Conservation (phyloP, 225 moss, liverwort and hornwort genomes). For the Sphagnum tenellum region DNA sequence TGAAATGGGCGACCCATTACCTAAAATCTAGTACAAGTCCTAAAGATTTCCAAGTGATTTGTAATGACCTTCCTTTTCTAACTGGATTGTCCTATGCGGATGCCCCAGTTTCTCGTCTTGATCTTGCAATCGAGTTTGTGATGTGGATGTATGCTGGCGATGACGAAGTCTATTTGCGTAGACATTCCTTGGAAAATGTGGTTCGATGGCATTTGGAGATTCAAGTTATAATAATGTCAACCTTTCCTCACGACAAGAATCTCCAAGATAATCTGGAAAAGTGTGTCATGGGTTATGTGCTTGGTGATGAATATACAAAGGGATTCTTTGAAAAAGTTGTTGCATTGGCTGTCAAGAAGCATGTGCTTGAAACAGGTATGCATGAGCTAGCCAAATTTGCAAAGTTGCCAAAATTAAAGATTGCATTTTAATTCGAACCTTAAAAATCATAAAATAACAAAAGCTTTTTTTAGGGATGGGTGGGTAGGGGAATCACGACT, state of each 20-base stretch:
- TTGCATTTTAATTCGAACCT: too few species aligned
- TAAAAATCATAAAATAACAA: too few species aligned
- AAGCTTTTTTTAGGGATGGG: too few species aligned
- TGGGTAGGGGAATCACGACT: too few species aligned
- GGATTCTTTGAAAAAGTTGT: too few species aligned
- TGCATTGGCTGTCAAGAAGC: too few species aligned
- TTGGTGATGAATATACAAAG: too few species aligned
- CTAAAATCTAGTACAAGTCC: neutral
- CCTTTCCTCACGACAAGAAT: conserved; percentile 6
- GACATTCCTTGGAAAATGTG: neutral
- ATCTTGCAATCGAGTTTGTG: neutral
- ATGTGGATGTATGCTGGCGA: conserved; percentile 3
- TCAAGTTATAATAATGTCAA: conserved; percentile 5
- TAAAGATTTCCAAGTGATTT: neutral
- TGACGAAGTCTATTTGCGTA: conserved; percentile 5
- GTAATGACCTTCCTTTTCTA: neutral
- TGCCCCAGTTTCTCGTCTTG: neutral
- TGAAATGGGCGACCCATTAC: conserved; percentile 4
- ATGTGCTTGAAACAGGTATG: too few species aligned
- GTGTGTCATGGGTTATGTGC: too few species aligned
- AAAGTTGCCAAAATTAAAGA: too few species aligned
- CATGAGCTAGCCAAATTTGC: too few species aligned
- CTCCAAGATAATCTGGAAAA: conserved; percentile 3
- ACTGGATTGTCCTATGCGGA: neutral
- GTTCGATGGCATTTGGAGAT: neutral